Base-by-base conservation (phyloP, 1,284 basidiomycete species). In the Apiotrichum domesticum region DNA sequence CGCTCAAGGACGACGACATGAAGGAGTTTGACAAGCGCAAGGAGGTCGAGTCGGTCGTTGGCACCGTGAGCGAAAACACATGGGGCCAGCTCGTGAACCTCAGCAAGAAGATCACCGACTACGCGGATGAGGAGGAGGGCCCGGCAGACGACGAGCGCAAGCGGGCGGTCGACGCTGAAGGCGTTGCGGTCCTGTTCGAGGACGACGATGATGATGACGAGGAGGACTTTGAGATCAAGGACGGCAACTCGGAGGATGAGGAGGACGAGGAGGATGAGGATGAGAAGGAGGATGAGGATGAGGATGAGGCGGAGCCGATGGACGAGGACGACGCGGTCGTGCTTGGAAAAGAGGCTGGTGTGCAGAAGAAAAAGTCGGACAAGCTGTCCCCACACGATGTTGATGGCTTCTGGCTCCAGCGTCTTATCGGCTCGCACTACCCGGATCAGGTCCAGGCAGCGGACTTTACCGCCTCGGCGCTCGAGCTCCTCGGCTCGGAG, bases 11-110 rank as follows among this genome's bases (percentile, higher is more conserved):
- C 68, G 92, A 96, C 63, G 80, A 82, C 60, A 75, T 94, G 79
- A 96, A 94, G 78, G 95, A 98, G 75, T 91, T 97, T 68, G 96
- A 98, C 81, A 95, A 95, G 82, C 96, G 97, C 78, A 90, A 86
- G 77, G 93, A 97, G 69, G 84, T 95, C 35, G 88, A 97, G 75
- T 85, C 85, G 11, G 83, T 98, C 50, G 72, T 95, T 3, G 85
- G 89, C 0, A 62, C 81, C 0, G 72, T 96, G 10, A 77, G 83
- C 10, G 85, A 83, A 66, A 94, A 97, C 62, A 72, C 79, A 3
- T 98, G 98, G 74, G 83, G 86, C 13, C 89, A 94, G 75, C 82
- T 98, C 47, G 80, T 97, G 63, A 88, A 82, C 66, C 80, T 98
- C 46, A 84, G 87, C 54, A 98, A 98, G 80, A 98, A 97, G 81